These are phyloP conservation scores for Crithidia acanthocephali DNA, from an alignment of 208 protist genomes.

Conservation along the genomic window DNA sequence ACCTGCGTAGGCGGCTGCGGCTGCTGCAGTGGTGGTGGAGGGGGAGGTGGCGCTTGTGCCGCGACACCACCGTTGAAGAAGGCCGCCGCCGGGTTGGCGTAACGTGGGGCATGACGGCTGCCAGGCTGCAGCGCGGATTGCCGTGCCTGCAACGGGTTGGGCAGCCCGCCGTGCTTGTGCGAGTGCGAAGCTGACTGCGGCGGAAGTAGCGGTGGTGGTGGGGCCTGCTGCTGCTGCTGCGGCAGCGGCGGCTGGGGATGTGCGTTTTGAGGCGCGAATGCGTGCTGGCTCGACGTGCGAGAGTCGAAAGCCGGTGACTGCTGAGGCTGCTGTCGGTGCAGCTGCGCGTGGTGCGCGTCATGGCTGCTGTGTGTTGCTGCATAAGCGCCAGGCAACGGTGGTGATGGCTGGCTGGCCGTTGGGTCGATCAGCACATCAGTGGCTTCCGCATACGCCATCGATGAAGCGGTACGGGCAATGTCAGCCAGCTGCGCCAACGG, in stretches of 20 bases:
- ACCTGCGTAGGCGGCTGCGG: neutral
- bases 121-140: neutral
- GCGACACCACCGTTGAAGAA: conserved; percentile 1
- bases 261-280: neutral
- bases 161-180: conserved; percentile 2
- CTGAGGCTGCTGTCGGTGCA: neutral
- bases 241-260: neutral
- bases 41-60: neutral
- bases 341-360: neutral
- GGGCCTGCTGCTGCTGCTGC: neutral
- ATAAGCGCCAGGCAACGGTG: neutral
- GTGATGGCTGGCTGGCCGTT: conserved; percentile 5
- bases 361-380: neutral
- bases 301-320: neutral
- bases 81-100: neutral
- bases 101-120: conserved; percentile 1
- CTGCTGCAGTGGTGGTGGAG: neutral
- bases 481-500: conserved; percentile 5
- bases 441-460: conserved; percentile 12
- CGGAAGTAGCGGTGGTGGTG: neutral
- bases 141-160: conserved; percentile 1
- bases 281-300: conserved; percentile 6
- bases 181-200: neutral
- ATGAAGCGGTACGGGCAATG: neutral
- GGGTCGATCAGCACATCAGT: conserved; percentile 8